Evolutionary conservation across 2,329 filamentous ascomycete genomes (phyloP).

Genomic region (Xylaria sp.): DNA sequence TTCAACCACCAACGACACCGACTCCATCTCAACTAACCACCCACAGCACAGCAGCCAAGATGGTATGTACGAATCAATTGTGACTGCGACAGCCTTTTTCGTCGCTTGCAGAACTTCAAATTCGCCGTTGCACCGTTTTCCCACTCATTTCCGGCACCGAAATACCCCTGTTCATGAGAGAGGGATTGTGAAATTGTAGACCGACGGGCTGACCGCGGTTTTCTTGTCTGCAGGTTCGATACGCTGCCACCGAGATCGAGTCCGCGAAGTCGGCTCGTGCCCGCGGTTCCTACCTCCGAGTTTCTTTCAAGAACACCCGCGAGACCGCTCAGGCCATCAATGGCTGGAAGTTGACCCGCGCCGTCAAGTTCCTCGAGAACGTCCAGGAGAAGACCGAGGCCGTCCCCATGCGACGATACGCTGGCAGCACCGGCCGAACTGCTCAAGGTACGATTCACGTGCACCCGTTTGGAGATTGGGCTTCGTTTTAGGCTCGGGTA

Average conservation of each 20-base stretch:
- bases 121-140: conserved; percentile 39
- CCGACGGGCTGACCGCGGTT: conserved; percentile 30
- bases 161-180: conserved; percentile 5
- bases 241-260: conserved; percentile 89
- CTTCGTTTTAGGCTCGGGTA: not conserved
- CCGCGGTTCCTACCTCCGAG: conserved; percentile 97
- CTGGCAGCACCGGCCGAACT: conserved; percentile 91
- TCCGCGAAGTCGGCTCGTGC: conserved; percentile 94
- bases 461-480: not conserved
- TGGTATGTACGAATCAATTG: conserved; percentile 49
- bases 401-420: conserved; percentile 97
- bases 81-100: conserved; percentile 1
- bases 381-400: conserved; percentile 97
- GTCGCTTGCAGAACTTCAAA: conserved; percentile 13
- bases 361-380: conserved; percentile 96
- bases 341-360: conserved; percentile 97
- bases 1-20: conserved; percentile 57
- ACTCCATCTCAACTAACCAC: conserved; percentile 57
- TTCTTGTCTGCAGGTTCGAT: conserved; percentile 74
- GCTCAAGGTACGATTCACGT: conserved; percentile 83
- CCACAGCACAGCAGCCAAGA: conserved; percentile 59
- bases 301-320: conserved; percentile 99
- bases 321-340: conserved; percentile 99
- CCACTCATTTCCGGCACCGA: conserved; percentile 11
- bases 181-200: conserved; percentile 12